Percentiles rank a stretch among this genome's conserved stretches.
Evolutionary conservation across 1,284 basidiomycete genomes (phyloP).

Genomic region (Irpex sp.): DNA sequence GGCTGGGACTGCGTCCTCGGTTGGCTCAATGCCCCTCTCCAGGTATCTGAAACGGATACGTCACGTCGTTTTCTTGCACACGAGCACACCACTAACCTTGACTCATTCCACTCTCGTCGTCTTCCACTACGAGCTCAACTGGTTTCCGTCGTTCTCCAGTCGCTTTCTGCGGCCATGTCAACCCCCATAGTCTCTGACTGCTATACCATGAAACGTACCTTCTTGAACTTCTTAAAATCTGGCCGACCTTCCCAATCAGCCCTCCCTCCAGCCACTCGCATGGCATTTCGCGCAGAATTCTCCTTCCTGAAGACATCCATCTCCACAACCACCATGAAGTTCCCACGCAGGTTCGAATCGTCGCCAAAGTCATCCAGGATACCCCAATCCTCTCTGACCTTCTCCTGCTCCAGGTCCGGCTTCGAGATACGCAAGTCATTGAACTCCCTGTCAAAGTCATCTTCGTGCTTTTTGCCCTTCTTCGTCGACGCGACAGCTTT

Average conservation of each 20-base stretch:
- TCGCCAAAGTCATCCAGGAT: constrained; percentile 74
- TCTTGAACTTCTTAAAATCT: constrained; percentile 88
- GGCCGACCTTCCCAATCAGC: constrained; percentile 55
- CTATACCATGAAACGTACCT: constrained; percentile 41
- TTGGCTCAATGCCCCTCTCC: constrained; percentile 21
- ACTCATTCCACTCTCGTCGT: constrained; percentile 53
- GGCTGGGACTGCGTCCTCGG: constrained; percentile 6
- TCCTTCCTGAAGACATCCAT: constrained; percentile 49
- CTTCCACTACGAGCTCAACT: constrained; percentile 50
- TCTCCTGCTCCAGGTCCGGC: constrained; percentile 42
- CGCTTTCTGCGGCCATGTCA: constrained; percentile 26
- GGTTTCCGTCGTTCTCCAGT: constrained; percentile 29
- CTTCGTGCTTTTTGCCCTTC: constrained; percentile 64
- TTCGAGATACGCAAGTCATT: constrained; percentile 78
- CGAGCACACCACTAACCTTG: constrained; percentile 28
- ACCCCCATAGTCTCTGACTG: not conserved
- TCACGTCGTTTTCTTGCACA: not conserved
- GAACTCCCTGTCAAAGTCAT: constrained; percentile 81
- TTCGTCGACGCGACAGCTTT: constrained; percentile 73
- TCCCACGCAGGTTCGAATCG: constrained; percentile 63
- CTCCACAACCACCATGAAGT: constrained; percentile 84
- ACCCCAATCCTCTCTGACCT: constrained; percentile 53
- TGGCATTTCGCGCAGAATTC: constrained; percentile 14
- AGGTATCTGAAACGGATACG: constrained; percentile 11
- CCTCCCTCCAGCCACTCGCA: constrained; percentile 19